Evolutionary conservation across 2,329 filamentous ascomycete species (phyloP), one percentile per base, ranked within the genome.

Genomic region (Ceratocystis smalleyi): DNA sequence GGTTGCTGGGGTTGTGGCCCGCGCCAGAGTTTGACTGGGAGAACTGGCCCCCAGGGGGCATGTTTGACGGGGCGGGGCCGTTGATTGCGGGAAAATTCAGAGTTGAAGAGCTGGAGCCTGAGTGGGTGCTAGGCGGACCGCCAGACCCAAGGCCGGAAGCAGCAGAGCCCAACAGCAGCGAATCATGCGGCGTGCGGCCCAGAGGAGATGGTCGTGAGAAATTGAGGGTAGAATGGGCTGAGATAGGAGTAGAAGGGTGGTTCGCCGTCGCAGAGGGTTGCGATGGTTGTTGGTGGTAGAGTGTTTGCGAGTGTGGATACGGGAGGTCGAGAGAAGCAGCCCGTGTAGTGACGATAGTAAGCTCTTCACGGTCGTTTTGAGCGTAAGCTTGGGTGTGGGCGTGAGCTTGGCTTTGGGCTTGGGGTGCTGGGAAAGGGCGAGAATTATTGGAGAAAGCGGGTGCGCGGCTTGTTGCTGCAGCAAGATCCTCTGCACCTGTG

Each of bases 331-430:
- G 62, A 40, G 65, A 66, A 35, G 65, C 65, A 43, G 67, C 64
- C 27, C 66, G 66, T 57, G 81, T 81, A 2, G 83, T 85, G 24
- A 87, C 86, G 59, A 91, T 76, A 24, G 81, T 84, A 51, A 87
- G 83, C 71, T 91, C 88, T 71, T 85, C 82, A 70, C 88, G 88
- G 72, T 88, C 87, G 7, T 83, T 87, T 69, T 86, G 83, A 67
- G 88, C 88, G 70, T 88, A 81, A 68, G 85, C 85, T 74, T 85
- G 72, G 81, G 74, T 78, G 87, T 76, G 27, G 71, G 72, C 67
- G 75, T 77, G 81, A 68, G 84, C 85, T 74, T 85, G 72, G 81
- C 74, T 78, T 87, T 76, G 27, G 71, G 72, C 67, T 75, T 77
- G 62, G 68, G 68, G 22, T 62, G 62, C 54, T 59, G 59, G 24